Evolutionary conservation across 2,329 filamentous ascomycete species (phyloP).

Genomic region (Zalaria sp.): DNA sequence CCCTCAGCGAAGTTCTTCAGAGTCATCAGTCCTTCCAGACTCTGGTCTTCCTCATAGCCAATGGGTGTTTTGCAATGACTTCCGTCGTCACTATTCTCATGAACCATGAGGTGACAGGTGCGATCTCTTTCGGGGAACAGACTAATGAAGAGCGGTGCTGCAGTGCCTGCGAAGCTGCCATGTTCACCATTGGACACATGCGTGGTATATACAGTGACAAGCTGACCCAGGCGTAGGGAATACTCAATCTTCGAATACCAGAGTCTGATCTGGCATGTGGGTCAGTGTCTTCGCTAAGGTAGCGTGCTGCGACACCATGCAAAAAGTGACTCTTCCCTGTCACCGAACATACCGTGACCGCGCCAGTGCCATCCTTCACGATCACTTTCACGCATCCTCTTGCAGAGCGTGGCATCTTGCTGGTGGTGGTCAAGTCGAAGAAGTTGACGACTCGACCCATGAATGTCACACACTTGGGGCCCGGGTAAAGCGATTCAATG

Average conservation of each 20-base stretch:
- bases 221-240: conserved; percentile 35
- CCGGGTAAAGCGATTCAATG: conserved; percentile 35
- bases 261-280: conserved; percentile 33
- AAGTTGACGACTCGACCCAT: conserved; percentile 44
- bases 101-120: conserved; percentile 39
- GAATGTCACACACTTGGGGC: conserved; percentile 36
- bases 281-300: neutral
- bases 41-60: conserved; percentile 21
- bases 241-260: conserved; percentile 32
- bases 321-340: too few species aligned
- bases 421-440: conserved; percentile 27
- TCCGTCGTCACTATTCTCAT: conserved; percentile 32
- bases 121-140: conserved; percentile 44
- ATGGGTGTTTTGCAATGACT: conserved; percentile 33
- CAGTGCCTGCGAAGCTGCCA: conserved; percentile 23
- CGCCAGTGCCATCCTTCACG: conserved; percentile 41
- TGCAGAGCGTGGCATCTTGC: conserved; percentile 29
- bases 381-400: conserved; percentile 39
- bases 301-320: too few species aligned
- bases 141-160: conserved; percentile 37
- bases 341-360: conserved; percentile 31
- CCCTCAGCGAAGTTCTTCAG: conserved; percentile 39
- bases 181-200: conserved; percentile 38
- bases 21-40: conserved; percentile 39
- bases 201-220: conserved; percentile 43